Evolutionary conservation across 1,284 basidiomycete genomes (phyloP), one percentile per base, ranked within the genome.

Genomic region (Cryptococcus sp.): DNA sequence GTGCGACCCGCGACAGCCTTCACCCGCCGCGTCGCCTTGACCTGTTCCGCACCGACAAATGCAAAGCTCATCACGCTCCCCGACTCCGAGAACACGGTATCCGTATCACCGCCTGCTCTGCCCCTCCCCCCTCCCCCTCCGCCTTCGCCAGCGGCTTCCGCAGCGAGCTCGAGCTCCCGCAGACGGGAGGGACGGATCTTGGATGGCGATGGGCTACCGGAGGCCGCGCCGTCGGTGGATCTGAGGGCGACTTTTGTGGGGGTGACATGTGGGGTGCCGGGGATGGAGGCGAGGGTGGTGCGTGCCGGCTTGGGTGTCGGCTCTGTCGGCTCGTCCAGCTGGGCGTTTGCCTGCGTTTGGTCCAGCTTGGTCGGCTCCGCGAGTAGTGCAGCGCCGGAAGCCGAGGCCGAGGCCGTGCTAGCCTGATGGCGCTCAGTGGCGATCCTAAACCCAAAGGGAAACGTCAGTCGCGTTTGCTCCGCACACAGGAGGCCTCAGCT

Each of bases 21-120:
- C 40, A n/a, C 21, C 40, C 18, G 40, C 40, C 40, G 12, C 23
- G 42, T 38, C 7, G 62, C 57, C 33, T 43, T 52, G 35, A 68
- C 23, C 43, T 64, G 56, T 38, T 66, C 67, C 0, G 56, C 49
- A 8, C 58, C 66, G 49, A 66, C 60, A 66, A 69, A 68, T n/a
- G 65, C 70, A 52, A 68, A 73, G 8, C 68, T 70, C 68, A 74
- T 76, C 42, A 38, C 28, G 6, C 9, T 46, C 9, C 28, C 52
- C 7, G 59, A 50, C 43, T 75, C 73, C 9, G 66, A 68, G 12
- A 56, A 61, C 12, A 67, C 40, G 12, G 69, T 63, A 15, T 66
- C 67, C 9, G 62, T 60, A 47, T 69, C 69, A 23, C n/a, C n/a
- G n/a, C 50, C 50, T 46, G 20, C 18, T 21, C 45, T 20, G n/a